Evolutionary conservation across 371 early-diverging fungal genomes (phyloP).

Genomic region (Mucor racemosus): DNA sequence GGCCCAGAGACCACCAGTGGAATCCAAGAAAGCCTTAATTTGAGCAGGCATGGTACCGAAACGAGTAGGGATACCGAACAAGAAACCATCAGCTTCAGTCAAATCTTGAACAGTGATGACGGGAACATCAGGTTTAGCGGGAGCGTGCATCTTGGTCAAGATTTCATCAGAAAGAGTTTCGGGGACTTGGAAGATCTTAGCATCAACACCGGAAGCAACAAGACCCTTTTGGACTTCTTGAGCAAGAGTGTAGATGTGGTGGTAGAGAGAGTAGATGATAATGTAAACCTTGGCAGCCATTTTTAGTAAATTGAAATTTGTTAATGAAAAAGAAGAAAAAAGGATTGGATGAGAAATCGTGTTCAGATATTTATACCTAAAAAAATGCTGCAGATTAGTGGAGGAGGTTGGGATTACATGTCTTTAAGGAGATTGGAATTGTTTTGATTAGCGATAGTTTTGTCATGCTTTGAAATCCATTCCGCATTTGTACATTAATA

Average conservation of each 20-base stretch:
- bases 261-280: constrained; percentile 58
- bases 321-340: constrained; percentile 5
- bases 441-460: constrained; percentile 11
- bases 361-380: constrained; percentile 11
- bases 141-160: constrained; percentile 75
- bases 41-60: constrained; percentile 81
- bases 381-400: not conserved
- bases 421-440: not conserved
- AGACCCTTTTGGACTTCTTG: constrained; percentile 66
- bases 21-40: constrained; percentile 72
- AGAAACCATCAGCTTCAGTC: constrained; percentile 74
- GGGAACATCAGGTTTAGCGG: constrained; percentile 66
- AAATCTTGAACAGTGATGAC: constrained; percentile 64
- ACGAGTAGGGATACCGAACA: constrained; percentile 82
- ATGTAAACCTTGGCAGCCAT: constrained; percentile 53
- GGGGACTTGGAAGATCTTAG: constrained; percentile 66
- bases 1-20: constrained; percentile 77
- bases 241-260: constrained; percentile 62
- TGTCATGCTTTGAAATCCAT: constrained; percentile 20
- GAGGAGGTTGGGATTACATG: not conserved
- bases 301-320: constrained; percentile 3
- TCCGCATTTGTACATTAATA: constrained; percentile 5
- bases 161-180: constrained; percentile 74
- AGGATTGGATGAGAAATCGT: constrained; percentile 8
- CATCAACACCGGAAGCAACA: constrained; percentile 61